Percentiles rank a stretch among this genome's conserved stretches.
Evolutionary conservation across 2,329 filamentous ascomycete genomes (phyloP).

Genomic region (Cercospora canescens): DNA sequence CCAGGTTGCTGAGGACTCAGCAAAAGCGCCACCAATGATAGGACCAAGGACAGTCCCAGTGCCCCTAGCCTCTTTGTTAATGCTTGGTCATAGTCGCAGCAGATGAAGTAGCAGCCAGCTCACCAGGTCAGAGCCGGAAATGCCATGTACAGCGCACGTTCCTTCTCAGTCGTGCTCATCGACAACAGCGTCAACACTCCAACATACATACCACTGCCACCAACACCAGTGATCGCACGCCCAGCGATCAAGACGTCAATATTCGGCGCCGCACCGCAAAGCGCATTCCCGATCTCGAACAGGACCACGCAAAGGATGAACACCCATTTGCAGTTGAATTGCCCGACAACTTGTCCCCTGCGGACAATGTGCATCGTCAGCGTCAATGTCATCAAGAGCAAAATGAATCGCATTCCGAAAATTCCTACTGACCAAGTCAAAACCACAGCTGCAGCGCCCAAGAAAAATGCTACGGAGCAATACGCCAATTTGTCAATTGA

Average conservation of each 20-base stretch:
- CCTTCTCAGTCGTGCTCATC: conserved; percentile 12
- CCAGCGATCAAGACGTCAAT: conserved; percentile 36
- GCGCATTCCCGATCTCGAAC: conserved; percentile 32
- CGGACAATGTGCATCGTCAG: background rate
- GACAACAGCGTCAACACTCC: conserved; percentile 11
- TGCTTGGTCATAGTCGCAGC: background rate
- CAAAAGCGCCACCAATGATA: conserved; percentile 16
- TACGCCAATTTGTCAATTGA: conserved; percentile 9
- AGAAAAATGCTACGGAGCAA: conserved; percentile 8
- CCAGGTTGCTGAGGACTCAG: conserved; percentile 11
- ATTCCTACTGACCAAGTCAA: conserved; percentile 8
- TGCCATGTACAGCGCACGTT: conserved; percentile 5
- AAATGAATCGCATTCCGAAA: background rate
- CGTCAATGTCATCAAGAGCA: background rate
- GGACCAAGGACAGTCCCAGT: conserved; percentile 15
- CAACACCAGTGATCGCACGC: conserved; percentile 36
- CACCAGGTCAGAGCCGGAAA: conserved; percentile 5
- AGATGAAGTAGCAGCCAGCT: background rate
- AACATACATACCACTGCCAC: conserved; percentile 44
- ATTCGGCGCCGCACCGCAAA: conserved; percentile 38
- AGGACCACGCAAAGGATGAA: conserved; percentile 19
- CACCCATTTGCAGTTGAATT: conserved; percentile 12
- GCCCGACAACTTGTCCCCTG: conserved; percentile 11
- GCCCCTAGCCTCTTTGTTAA: background rate
- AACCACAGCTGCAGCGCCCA: conserved; percentile 6